Base-by-base conservation (phyloP, 176 grass and related monocot genomes). In the Aegilops tauschii region DNA sequence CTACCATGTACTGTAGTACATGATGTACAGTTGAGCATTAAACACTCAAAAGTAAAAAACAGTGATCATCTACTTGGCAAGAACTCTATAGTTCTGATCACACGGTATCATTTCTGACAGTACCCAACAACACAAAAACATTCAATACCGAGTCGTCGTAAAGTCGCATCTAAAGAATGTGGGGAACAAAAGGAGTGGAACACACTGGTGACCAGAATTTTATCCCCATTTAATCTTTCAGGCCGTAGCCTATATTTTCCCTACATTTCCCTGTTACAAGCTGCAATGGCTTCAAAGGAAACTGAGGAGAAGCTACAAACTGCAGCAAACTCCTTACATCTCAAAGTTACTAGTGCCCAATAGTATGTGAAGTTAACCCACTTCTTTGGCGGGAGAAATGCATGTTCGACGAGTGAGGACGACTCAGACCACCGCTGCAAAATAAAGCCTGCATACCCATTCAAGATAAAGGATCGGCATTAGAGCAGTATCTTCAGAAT, bases 341-440 rank as follows among this genome's bases (percentile, higher is more conserved):
- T 76, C 78, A 69, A 47, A 44, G 64, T 44, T 74, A n/a, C 61
- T 9, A 4, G 32, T 37, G 29, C 69, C 52, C 21, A 68, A 84
- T 32, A 36, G 21, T 61, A 69, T 36, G 35, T 36, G 35, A 78
- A 77, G 11, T 79, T 80, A 72, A 37, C 40, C 56, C 66, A 73
- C 56, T 44, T 75, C 61, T 66, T 84, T 37, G 13, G 2, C 20
- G 35, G 68, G 80, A 9, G 58, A 39, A 61, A 69, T n/a, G 47
- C 76, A 76, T 87, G 69, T 91, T 91, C 83, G 83, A 86, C 72
- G 17, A 50, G 77, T 90, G 49, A 59, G 5, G 80, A 37, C 7
- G 49, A 39, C 69, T 69, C 7, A 13, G 40, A 56, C 2, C 4
- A 23, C 39, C 10, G 32, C 65, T 75, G 44, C 6, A 74, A 56